Evolutionary conservation across 2,329 filamentous ascomycete species (phyloP).

Genomic region (Penicillium sp.): DNA sequence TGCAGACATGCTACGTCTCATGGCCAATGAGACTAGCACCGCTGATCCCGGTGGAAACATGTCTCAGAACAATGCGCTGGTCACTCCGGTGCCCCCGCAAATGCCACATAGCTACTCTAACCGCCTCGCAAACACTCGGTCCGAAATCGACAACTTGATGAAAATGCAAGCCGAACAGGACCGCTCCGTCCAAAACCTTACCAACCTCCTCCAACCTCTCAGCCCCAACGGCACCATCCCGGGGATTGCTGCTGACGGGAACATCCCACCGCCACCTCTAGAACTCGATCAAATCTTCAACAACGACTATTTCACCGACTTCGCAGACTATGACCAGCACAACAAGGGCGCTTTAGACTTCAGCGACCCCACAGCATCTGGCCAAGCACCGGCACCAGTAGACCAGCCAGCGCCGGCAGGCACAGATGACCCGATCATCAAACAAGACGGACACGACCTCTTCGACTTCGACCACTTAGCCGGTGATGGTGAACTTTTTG

Average conservation of each 20-base stretch:
- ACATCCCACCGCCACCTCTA: constrained; percentile 50
- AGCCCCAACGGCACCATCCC: constrained; percentile 81
- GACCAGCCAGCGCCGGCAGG: constrained; percentile 26
- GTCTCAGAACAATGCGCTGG: constrained; percentile 60
- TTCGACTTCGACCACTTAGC: constrained; percentile 49
- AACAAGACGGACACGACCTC: constrained; percentile 43
- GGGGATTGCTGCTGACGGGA: constrained; percentile 59
- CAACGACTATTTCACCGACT: constrained; percentile 59
- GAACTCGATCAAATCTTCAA: constrained; percentile 65
- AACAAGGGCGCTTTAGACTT: constrained; percentile 32
- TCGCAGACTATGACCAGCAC: constrained; percentile 37
- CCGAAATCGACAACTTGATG: constrained; percentile 78
- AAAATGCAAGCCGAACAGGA: constrained; percentile 81
- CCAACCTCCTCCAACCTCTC: constrained; percentile 75
- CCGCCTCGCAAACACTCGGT: constrained; percentile 67
- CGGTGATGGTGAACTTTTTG: constrained; percentile 40
- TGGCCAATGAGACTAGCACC: constrained; percentile 52
- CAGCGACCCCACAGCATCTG: constrained; percentile 26
- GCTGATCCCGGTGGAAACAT: constrained; percentile 43
- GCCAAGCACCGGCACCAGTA: constrained; percentile 23
- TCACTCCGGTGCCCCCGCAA: constrained; percentile 59
- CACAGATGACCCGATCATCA: constrained; percentile 29
- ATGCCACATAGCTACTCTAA: constrained; percentile 56
- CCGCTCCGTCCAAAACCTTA: constrained; percentile 74
- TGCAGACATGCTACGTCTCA: constrained; percentile 54